phyloP scores from a whole-genome alignment of 1,139 yeast species.

The Candida pseudoviswanathii region DNA sequence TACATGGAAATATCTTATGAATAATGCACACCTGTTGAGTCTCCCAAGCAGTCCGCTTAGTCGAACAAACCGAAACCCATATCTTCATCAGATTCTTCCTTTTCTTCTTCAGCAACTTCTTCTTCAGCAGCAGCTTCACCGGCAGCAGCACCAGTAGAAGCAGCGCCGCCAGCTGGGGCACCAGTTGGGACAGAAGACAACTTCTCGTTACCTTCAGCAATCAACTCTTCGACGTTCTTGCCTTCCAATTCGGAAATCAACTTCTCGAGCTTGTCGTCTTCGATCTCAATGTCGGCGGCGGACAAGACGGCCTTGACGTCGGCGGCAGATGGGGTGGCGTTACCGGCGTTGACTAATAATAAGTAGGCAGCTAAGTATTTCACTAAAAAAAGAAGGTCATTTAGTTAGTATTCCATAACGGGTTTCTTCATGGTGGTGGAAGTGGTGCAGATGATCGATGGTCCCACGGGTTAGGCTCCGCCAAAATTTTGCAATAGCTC shows the following conservation, averaged over 20 bases:
- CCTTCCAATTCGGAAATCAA: slow-evolving; percentile 93
- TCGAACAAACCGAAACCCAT: slow-evolving; percentile 59
- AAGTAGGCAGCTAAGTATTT: slow-evolving; percentile 73
- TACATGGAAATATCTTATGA: slow-evolving; percentile 1
- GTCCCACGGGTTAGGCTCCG: no score
- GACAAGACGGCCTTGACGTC: slow-evolving; percentile 88
- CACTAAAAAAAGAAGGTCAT: slow-evolving; percentile 25
- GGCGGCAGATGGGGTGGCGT: slow-evolving; percentile 83
- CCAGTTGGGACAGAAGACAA: slow-evolving; percentile 97
- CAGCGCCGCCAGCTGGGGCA: slow-evolving; percentile 85
- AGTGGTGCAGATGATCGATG: no score
- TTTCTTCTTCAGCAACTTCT: slow-evolving; percentile 60
- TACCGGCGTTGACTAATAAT: slow-evolving; percentile 69
- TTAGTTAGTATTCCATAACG: slow-evolving; percentile 11
- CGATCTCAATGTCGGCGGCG: slow-evolving; percentile 95
- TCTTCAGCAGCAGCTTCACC: slow-evolving; percentile 74
- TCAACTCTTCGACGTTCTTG: slow-evolving; percentile 87
- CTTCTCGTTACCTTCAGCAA: slow-evolving; percentile 94
- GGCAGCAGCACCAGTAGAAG: slow-evolving; percentile 67
- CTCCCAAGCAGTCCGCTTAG: slow-evolving; percentile 25
- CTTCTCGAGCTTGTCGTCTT: slow-evolving; percentile 81
- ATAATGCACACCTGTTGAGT: neutral
- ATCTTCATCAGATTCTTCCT: slow-evolving; percentile 57
- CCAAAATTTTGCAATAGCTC: neutral
- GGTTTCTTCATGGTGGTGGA: no score